These are phyloP conservation scores for Heliamphora exappendiculata DNA, from an alignment of 148 eudicot genomes.

Conservation along the genomic window DNA sequence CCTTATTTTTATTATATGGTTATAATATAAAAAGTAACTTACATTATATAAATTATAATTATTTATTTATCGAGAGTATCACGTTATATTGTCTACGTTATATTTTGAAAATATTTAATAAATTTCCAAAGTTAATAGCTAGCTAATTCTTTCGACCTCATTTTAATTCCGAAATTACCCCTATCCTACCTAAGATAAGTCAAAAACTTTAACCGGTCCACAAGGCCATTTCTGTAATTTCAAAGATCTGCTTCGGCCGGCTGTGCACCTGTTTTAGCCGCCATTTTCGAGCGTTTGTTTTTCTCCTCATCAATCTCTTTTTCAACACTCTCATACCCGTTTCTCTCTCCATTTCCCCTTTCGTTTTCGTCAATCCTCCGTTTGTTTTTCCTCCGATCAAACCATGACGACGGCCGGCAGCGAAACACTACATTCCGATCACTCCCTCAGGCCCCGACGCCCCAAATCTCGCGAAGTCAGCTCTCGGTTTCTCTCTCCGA, in stretches of 20 bases:
- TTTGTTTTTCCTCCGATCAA: constrained; percentile 21
- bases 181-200: neutral
- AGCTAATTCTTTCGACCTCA: neutral
- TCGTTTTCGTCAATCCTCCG: neutral
- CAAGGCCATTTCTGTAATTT: constrained; percentile 11
- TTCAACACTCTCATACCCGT: neutral
- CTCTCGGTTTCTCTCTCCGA: constrained; percentile 30
- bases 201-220: neutral
- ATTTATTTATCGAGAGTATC: too few relatives aligned
- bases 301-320: neutral
- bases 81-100: too few relatives aligned
- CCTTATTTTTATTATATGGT: too few relatives aligned
- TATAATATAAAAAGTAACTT: too few relatives aligned
- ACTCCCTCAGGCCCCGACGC: constrained; percentile 13
- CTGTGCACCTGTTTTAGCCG: constrained; percentile 26
- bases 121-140: too few relatives aligned
- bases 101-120: too few relatives aligned
- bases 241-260: constrained; percentile 22
- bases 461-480: constrained; percentile 38
- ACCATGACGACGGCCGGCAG: constrained; percentile 7
- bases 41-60: too few relatives aligned
- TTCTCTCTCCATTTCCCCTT: neutral
- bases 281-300: constrained; percentile 31
- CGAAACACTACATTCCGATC: constrained; percentile 11
- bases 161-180: constrained; percentile 18